phyloP scores from a whole-genome alignment of 352 stramenopile species.

The Phytophthora fragariaefolia region DNA sequence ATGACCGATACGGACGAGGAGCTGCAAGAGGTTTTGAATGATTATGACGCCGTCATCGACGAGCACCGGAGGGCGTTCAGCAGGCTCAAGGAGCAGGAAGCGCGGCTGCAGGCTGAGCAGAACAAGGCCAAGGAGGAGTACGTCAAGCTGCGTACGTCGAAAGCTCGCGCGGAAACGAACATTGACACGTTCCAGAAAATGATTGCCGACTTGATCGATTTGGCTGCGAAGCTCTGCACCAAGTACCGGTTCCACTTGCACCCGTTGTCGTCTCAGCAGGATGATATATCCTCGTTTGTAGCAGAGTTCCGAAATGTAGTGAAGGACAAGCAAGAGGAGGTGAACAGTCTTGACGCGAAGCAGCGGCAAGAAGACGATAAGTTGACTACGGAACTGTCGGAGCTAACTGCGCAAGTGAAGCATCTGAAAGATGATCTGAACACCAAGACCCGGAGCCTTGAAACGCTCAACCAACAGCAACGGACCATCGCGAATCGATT shows the following conservation, averaged over 20 bases:
- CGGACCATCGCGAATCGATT: constrained; percentile 42
- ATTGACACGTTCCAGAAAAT: constrained; percentile 52
- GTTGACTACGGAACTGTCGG: constrained; percentile 53
- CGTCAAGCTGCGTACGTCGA: constrained; percentile 39
- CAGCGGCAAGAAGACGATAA: constrained; percentile 55
- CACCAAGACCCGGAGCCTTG: constrained; percentile 50
- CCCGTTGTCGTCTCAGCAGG: constrained; percentile 54
- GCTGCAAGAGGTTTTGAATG: constrained; percentile 52
- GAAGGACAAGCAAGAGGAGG: constrained; percentile 43
- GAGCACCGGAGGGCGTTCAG: constrained; percentile 47
- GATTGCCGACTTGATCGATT: constrained; percentile 52
- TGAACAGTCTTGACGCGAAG: constrained; percentile 46
- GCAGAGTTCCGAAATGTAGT: constrained; percentile 56
- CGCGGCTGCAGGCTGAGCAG: constrained; percentile 39
- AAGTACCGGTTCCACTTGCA: constrained; percentile 71
- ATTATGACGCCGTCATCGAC: constrained; percentile 64
- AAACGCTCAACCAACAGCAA: constrained; percentile 53
- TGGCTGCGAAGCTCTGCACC: constrained; percentile 47
- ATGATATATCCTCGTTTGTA: constrained; percentile 62
- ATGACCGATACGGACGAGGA: constrained; percentile 81
- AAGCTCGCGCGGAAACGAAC: constrained; percentile 61
- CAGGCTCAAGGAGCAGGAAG: constrained; percentile 42
- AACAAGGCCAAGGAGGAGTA: constrained; percentile 40
- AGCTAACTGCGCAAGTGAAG: constrained; percentile 61
- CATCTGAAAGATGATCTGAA: constrained; percentile 57